Conservation (phyloP, 2,329 filamentous ascomycete species). For the Fusarium mexicanum region DNA sequence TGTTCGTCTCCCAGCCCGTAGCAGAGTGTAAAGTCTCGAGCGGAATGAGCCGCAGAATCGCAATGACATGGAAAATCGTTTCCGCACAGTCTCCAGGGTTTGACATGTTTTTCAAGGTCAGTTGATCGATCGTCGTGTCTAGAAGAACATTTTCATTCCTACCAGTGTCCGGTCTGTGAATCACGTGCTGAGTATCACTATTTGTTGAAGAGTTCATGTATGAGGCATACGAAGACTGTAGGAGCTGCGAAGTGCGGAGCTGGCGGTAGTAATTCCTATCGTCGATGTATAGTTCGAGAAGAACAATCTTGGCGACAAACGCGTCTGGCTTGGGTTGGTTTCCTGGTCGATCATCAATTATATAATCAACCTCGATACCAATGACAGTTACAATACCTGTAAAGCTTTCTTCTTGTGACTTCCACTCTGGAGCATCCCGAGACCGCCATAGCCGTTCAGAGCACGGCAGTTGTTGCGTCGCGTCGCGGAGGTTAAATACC, state of each 20-base stretch:
- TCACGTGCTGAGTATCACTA: accelerated
- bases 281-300: not conserved
- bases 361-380: accelerated
- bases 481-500: not conserved
- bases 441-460: not conserved
- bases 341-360: accelerated
- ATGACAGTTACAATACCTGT: not conserved
- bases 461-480: not conserved
- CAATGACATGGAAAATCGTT: not conserved
- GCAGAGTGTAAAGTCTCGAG: not conserved
- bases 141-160: not conserved
- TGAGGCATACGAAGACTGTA: not conserved
- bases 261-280: not conserved
- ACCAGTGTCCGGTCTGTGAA: accelerated
- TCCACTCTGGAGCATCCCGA: not conserved
- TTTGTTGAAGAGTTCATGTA: accelerated
- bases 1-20: not conserved
- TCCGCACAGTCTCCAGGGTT: accelerated
- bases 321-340: accelerated
- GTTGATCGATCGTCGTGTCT: not conserved
- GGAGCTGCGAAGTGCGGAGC: accelerated
- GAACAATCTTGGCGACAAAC: not conserved
- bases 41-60: not conserved
- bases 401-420: accelerated
- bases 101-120: accelerated